Percentiles rank a stretch among this genome's conserved stretches.
These are phyloP conservation scores for Ordospora pajunii DNA, from an alignment of 371 early-diverging fungal genomes.

Conservation along the genomic window DNA sequence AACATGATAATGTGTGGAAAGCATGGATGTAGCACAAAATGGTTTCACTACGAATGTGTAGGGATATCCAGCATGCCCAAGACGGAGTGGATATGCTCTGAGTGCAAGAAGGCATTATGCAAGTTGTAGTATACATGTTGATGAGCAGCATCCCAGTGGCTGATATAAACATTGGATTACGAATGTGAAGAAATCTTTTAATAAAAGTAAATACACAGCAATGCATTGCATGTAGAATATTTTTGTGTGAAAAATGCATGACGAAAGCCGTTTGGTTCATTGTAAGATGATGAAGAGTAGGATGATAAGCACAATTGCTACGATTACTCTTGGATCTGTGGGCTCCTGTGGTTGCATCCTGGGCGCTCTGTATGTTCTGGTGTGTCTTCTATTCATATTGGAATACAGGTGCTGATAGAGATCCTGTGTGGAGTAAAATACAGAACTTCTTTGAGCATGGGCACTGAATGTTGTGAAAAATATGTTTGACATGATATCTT, in stretches of 20 bases:
- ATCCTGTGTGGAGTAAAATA: not conserved
- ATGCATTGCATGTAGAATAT: not conserved
- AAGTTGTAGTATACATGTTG: not conserved
- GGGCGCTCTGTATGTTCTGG: not conserved
- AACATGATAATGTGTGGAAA: constrained; percentile 61
- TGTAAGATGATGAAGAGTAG: not conserved
- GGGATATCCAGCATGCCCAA: constrained; percentile 71
- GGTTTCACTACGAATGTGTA: constrained; percentile 86
- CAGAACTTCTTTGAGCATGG: not conserved
- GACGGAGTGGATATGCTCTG: constrained; percentile 80
- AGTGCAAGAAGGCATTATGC: constrained; percentile 60
- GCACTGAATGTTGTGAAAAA: not conserved
- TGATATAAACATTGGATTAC: no score
- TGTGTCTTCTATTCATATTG: not conserved
- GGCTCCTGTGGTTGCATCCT: not conserved
- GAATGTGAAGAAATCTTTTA: not conserved
- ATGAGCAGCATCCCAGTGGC: not conserved
- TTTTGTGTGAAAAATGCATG: no score
- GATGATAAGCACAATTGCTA: not conserved
- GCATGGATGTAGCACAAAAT: constrained; percentile 69
- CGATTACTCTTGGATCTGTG: not conserved
- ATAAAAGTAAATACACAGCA: not conserved
- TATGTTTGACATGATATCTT: not conserved
- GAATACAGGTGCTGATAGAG: not conserved
- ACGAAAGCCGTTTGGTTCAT: no score